Conservation (phyloP, 768 basidiomycete genomes). For the Rhodosporidiobolus sp. region DNA sequence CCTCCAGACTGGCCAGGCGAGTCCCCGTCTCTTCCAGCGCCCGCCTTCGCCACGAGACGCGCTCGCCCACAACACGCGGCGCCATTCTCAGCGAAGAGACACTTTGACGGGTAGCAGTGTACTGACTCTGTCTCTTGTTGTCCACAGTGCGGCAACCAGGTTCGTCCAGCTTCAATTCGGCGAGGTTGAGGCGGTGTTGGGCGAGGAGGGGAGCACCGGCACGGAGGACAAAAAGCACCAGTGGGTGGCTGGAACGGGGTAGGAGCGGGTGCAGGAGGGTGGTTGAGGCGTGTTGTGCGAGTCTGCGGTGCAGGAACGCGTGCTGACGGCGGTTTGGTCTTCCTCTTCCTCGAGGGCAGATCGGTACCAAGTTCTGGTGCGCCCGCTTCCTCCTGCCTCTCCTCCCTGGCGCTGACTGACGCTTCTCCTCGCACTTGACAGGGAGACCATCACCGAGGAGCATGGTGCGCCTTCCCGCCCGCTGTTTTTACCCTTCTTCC, state of each 20-base stretch:
- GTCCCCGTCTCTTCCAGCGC: constrained; percentile 34
- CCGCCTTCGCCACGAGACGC: too few species aligned
- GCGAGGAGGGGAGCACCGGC: not conserved
- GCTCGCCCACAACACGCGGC: not conserved
- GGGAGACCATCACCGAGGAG: constrained; percentile 98
- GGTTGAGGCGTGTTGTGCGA: not conserved
- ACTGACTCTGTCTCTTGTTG: constrained; percentile 8
- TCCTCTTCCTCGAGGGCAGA: constrained; percentile 8
- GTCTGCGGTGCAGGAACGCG: not conserved
- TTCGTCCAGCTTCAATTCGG: constrained; percentile 46
- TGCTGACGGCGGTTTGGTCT: not conserved
- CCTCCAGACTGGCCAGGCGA: constrained; percentile 96
- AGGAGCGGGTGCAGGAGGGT: too few species aligned
- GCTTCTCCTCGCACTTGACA: constrained; percentile 42
- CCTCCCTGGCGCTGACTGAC: not conserved
- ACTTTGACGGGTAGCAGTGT: not conserved
- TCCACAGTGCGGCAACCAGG: constrained; percentile 95
- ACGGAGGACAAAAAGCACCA: not conserved
- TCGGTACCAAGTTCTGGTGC: constrained; percentile 52
- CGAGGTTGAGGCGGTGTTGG: not conserved
- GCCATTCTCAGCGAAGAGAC: not conserved
- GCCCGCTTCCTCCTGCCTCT: constrained; percentile 8
- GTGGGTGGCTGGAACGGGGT: not conserved
- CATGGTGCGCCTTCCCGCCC: constrained; percentile 58
- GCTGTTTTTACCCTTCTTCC: not conserved